phyloP scores from a whole-genome alignment of 192 early-diverging fungal genomes.

The Paraglomus brasilianum region DNA sequence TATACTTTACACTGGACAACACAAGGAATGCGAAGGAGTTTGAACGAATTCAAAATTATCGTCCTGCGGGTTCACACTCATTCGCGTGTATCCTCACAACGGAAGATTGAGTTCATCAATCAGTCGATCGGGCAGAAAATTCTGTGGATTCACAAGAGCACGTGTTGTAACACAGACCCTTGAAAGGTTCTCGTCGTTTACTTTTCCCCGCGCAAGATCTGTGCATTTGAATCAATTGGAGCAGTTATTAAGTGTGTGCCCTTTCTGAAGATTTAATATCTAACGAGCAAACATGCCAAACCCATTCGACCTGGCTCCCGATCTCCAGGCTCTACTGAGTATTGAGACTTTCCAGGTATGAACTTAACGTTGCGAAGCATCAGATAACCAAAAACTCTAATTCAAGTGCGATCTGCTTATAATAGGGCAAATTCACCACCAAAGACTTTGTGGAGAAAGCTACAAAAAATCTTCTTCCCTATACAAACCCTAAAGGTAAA shows the following conservation, averaged over 20 bases:
- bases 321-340: slow-evolving; percentile 40
- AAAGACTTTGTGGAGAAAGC: slow-evolving; percentile 60
- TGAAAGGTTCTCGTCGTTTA: too few species aligned
- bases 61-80: slow-evolving; percentile 26
- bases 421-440: slow-evolving; percentile 52
- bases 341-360: slow-evolving; percentile 51
- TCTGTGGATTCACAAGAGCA: too few species aligned
- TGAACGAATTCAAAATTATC: slow-evolving; percentile 44
- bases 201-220: too few species aligned
- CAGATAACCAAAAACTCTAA: background rate
- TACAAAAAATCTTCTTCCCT: slow-evolving; percentile 47
- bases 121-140: too few species aligned
- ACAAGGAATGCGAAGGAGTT: slow-evolving; percentile 42
- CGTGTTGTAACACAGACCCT: too few species aligned
- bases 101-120: too few species aligned
- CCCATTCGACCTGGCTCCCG: slow-evolving; percentile 46
- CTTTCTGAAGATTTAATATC: too few species aligned
- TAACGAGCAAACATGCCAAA: slow-evolving; percentile 13
- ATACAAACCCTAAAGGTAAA: slow-evolving; percentile 44
- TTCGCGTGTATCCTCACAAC: background rate
- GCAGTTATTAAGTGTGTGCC: too few species aligned
- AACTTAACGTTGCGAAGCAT: background rate
- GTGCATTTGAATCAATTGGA: too few species aligned
- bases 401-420: background rate
- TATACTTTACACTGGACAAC: slow-evolving; percentile 45